A percentile compares a stretch with the other conserved stretches of the same genome.
These are phyloP conservation scores for Alternaria atra DNA, from an alignment of 2,329 filamentous ascomycete species.

Conservation along the genomic window DNA sequence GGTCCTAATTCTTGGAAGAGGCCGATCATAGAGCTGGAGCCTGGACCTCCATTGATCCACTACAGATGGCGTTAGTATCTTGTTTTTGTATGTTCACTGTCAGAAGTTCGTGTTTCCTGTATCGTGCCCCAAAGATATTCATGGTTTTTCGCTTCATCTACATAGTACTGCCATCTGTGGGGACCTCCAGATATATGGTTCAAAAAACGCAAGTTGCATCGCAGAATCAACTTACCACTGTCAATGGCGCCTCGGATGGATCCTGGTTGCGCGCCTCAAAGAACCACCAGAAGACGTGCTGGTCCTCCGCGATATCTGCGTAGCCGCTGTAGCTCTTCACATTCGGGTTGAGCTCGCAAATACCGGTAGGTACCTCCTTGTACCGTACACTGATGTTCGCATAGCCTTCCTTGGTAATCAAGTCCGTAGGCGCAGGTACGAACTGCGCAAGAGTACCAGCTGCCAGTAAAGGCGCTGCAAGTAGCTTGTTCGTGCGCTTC, in stretches of 20 bases:
- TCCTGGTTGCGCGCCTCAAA: slow-evolving; percentile 64
- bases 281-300: slow-evolving; percentile 66
- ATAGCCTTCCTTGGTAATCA: slow-evolving; percentile 55
- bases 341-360: slow-evolving; percentile 65
- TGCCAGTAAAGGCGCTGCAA: slow-evolving; percentile 28
- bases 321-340: slow-evolving; percentile 67
- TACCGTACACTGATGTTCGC: slow-evolving; percentile 64
- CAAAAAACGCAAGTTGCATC: not conserved
- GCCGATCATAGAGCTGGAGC: slow-evolving; percentile 66
- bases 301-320: slow-evolving; percentile 60
- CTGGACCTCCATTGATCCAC: slow-evolving; percentile 67
- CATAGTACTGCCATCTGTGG: too few species aligned
- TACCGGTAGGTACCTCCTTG: slow-evolving; percentile 63
- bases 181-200: too few species aligned
- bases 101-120: too few species aligned
- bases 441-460: slow-evolving; percentile 51
- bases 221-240: slow-evolving; percentile 49
- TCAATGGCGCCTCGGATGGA: slow-evolving; percentile 63
- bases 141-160: too few species aligned
- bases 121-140: too few species aligned
- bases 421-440: slow-evolving; percentile 55
- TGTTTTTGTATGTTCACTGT: not conserved
- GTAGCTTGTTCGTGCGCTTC: slow-evolving; percentile 21
- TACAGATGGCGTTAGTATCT: not conserved
- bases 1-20: slow-evolving; percentile 63